Percentiles rank a stretch among this genome's conserved stretches.
Evolutionary conservation across 1,284 basidiomycete genomes (phyloP).

Genomic region (Flammula alnicola): DNA sequence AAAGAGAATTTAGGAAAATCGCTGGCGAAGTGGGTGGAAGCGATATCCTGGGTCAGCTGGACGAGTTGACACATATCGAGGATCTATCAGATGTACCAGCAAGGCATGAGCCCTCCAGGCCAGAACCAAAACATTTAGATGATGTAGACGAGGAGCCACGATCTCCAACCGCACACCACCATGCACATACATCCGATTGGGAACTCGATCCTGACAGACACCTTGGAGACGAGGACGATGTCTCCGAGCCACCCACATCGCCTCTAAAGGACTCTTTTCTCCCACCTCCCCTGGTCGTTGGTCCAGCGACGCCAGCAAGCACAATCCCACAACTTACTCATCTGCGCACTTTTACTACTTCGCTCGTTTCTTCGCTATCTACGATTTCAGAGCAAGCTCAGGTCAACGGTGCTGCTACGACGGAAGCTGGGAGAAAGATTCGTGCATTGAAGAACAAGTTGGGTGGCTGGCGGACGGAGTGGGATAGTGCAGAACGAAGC

Average conservation of each 20-base stretch:
- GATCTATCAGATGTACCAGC: slow-evolving; percentile 47
- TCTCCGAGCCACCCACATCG: slow-evolving; percentile 40
- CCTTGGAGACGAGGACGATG: slow-evolving; percentile 53
- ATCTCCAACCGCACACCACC: slow-evolving; percentile 29
- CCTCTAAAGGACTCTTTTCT: slow-evolving; percentile 57
- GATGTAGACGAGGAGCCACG: slow-evolving; percentile 48
- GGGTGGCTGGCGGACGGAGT: slow-evolving; percentile 75
- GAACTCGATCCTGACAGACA: slow-evolving; percentile 59
- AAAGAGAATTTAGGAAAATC: slow-evolving; percentile 79
- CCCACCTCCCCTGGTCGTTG: slow-evolving; percentile 46
- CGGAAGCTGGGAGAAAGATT: slow-evolving; percentile 81
- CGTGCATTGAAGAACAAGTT: slow-evolving; percentile 82
- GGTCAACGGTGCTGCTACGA: slow-evolving; percentile 79
- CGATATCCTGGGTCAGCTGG: slow-evolving; percentile 72
- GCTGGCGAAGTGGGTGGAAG: slow-evolving; percentile 74
- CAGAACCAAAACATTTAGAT: slow-evolving; percentile 28
- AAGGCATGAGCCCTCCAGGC: slow-evolving; percentile 20
- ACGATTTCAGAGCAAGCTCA: slow-evolving; percentile 85
- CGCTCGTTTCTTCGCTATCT: slow-evolving; percentile 73
- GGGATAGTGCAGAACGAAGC: slow-evolving; percentile 81
- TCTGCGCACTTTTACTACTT: slow-evolving; percentile 71
- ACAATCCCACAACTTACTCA: slow-evolving; percentile 67
- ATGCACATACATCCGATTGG: slow-evolving; percentile 55
- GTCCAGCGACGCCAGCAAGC: slow-evolving; percentile 56
- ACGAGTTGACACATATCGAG: slow-evolving; percentile 57